A percentile compares a stretch with the other conserved stretches of the same genome.
phyloP scores from a whole-genome alignment of 2,329 filamentous ascomycete genomes.

The Trichothecium sympodiale region DNA sequence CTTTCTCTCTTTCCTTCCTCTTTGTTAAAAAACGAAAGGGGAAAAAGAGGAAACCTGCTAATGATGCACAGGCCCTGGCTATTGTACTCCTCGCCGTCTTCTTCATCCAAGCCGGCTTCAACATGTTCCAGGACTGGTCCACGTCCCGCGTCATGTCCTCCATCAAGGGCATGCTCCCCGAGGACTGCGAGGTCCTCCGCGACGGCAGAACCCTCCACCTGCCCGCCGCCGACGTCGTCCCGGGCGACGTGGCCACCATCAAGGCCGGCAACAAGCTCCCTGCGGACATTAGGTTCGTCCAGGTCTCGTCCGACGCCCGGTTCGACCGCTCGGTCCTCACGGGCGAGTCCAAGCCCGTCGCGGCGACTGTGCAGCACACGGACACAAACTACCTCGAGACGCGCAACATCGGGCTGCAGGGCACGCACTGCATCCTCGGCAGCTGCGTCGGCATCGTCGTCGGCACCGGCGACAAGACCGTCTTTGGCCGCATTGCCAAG shows the following conservation, averaged over 20 bases:
- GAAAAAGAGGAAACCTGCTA: neutral
- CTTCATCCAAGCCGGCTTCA: slow-evolving; percentile 57
- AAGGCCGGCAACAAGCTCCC: slow-evolving; percentile 65
- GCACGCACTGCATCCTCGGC: slow-evolving; percentile 67
- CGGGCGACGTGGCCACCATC: slow-evolving; percentile 58
- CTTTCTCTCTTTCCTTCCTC: neutral
- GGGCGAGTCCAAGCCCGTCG: slow-evolving; percentile 55
- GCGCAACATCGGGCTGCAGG: slow-evolving; percentile 63
- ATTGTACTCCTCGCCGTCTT: slow-evolving; percentile 65
- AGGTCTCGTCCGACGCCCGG: slow-evolving; percentile 57
- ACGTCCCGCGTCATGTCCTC: slow-evolving; percentile 68
- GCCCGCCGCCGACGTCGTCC: slow-evolving; percentile 51
- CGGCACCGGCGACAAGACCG: slow-evolving; percentile 59
- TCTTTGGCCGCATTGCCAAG: slow-evolving; percentile 66
- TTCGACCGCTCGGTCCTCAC: slow-evolving; percentile 64
- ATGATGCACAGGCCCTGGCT: slow-evolving; percentile 41
- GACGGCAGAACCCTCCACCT: slow-evolving; percentile 35
- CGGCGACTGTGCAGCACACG: slow-evolving; percentile 52
- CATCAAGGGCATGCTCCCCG: slow-evolving; percentile 71
- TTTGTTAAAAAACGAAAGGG: neutral
- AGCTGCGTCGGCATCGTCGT: slow-evolving; percentile 57
- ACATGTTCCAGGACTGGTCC: slow-evolving; percentile 65
- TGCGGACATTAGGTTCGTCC: slow-evolving; percentile 60
- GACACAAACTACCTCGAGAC: slow-evolving; percentile 70
- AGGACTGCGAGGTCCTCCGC: slow-evolving; percentile 54